Evolutionary conservation across 441 rosid species (phyloP).

Genomic region (Capsella rubella): DNA sequence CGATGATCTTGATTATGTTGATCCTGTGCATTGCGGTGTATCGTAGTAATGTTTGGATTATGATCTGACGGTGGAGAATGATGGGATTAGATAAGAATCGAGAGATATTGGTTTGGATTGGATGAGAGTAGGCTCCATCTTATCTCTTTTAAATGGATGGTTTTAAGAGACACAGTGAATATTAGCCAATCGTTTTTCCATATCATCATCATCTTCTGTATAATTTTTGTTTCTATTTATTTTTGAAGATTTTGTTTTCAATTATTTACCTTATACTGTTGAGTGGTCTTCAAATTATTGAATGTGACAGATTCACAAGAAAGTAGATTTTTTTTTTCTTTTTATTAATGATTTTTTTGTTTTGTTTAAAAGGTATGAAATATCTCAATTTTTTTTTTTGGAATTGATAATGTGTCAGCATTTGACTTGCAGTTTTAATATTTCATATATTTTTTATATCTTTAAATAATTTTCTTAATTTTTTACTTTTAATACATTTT

Average conservation of each 20-base stretch:
- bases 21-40: conserved; percentile 28
- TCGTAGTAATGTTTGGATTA: neutral
- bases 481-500: too few species aligned
- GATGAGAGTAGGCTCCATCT: conserved; percentile 53
- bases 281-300: conserved; percentile 38
- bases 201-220: conserved; percentile 44
- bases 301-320: conserved; percentile 43
- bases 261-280: neutral
- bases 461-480: too few species aligned
- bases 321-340: conserved; percentile 26
- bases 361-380: neutral
- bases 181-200: conserved; percentile 50
- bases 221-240: neutral
- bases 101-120: conserved; percentile 31
- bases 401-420: too few species aligned
- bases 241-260: neutral
- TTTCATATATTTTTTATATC: too few species aligned
- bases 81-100: conserved; percentile 26
- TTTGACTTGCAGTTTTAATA: too few species aligned
- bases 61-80: conserved; percentile 26
- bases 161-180: conserved; percentile 36
- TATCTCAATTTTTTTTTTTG: neutral
- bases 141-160: conserved; percentile 60
- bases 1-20: conserved; percentile 25
- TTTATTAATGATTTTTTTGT: too few species aligned